Evolutionary conservation across 768 basidiomycete genomes (phyloP).

Genomic region (Russula vinacea): DNA sequence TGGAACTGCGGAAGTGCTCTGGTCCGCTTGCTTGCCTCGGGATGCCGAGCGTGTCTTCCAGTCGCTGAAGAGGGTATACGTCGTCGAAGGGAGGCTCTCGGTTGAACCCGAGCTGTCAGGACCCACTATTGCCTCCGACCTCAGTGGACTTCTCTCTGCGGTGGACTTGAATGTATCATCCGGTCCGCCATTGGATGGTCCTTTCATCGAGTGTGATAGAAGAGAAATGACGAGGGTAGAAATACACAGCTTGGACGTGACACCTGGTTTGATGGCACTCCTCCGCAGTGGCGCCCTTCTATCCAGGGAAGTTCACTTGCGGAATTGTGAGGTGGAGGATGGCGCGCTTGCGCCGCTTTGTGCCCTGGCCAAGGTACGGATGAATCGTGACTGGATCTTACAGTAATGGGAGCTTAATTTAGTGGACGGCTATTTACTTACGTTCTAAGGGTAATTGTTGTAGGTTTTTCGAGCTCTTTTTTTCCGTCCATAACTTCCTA

Average conservation of each 20-base stretch:
- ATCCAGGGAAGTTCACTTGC: conserved; percentile 8
- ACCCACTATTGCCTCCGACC: background rate
- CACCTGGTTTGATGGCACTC: conserved; percentile 15
- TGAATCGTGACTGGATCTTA: conserved; percentile 3
- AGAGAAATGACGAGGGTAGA: background rate
- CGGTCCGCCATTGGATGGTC: background rate
- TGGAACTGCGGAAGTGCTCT: conserved; percentile 11
- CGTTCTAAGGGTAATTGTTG: too few species aligned
- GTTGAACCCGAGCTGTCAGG: background rate
- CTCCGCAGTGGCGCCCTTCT: background rate
- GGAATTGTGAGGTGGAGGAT: conserved; percentile 15
- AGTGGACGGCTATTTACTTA: too few species aligned
- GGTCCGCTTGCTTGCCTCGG: background rate
- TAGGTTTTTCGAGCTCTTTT: too few species aligned
- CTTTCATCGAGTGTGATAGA: background rate
- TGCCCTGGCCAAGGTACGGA: conserved; percentile 9
- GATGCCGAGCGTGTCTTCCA: background rate
- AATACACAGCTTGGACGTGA: conserved; percentile 1
- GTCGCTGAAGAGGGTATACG: conserved; percentile 11
- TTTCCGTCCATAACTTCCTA: too few species aligned
- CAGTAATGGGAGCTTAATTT: too few species aligned
- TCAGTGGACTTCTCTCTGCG: background rate
- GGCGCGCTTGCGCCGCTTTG: conserved; percentile 2
- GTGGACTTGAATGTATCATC: background rate
- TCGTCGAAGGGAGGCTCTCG: conserved; percentile 10